phyloP scores from a whole-genome alignment of 495 filamentous ascomycete genomes.

The Daldinia childiae region DNA sequence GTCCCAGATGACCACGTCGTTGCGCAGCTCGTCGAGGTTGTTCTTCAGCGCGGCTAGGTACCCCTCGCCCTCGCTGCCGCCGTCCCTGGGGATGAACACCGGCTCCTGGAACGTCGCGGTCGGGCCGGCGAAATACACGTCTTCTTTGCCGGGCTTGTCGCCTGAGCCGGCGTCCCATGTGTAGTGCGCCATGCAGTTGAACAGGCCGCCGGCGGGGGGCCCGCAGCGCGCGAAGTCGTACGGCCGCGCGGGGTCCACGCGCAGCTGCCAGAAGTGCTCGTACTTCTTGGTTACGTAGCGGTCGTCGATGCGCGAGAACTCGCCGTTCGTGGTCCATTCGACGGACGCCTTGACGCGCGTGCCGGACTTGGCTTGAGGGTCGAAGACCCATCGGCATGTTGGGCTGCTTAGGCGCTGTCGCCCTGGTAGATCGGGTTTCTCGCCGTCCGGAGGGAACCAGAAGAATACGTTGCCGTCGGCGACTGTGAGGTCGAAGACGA shows the following conservation, averaged over 20 bases:
- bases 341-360: conserved; percentile 47
- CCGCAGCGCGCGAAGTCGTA: conserved; percentile 63
- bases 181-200: conserved; percentile 59
- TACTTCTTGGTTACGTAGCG: conserved; percentile 61
- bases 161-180: conserved; percentile 46
- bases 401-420: conserved; percentile 56
- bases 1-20: conserved; percentile 63
- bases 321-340: conserved; percentile 59
- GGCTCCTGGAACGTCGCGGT: conserved; percentile 67
- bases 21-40: conserved; percentile 59
- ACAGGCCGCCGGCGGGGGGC: conserved; percentile 58
- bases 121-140: conserved; percentile 59
- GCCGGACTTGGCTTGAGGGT: conserved; percentile 55
- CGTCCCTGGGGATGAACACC: conserved; percentile 61
- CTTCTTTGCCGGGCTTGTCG: conserved; percentile 44
- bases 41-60: conserved; percentile 66
- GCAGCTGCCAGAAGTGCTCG: conserved; percentile 63
- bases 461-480: conserved; percentile 66
- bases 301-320: conserved; percentile 70
- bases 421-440: conserved; percentile 38
- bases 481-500: conserved; percentile 64
- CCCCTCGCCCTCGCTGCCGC: conserved; percentile 62
- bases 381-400: conserved; percentile 64
- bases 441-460: conserved; percentile 61
- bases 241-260: conserved; percentile 54